These are phyloP conservation scores for Suillus subalutaceus DNA, from an alignment of 768 basidiomycete genomes.

Conservation along the genomic window DNA sequence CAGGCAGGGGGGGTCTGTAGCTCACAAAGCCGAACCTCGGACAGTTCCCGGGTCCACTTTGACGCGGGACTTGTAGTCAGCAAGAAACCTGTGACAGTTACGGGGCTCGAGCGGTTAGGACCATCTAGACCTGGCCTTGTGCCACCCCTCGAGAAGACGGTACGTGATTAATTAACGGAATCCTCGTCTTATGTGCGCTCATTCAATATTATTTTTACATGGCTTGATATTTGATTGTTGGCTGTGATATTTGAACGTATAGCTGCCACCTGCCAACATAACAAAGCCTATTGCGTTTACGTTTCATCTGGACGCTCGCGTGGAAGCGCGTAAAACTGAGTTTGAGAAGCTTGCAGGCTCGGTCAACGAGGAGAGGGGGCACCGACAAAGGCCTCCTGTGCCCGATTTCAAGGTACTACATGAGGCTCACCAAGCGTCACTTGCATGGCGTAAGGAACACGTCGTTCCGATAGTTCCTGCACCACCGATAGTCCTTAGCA, in stretches of 20 bases:
- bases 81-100: neutral
- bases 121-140: slow-evolving; percentile 24
- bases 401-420: slow-evolving; percentile 62
- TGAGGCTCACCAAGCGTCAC: slow-evolving; percentile 41
- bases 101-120: slow-evolving; percentile 17
- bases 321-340: slow-evolving; percentile 49
- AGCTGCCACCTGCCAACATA: slow-evolving; percentile 33
- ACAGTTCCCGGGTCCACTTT: slow-evolving; percentile 10
- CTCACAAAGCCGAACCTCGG: slow-evolving; percentile 11
- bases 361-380: slow-evolving; percentile 17
- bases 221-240: slow-evolving; percentile 23
- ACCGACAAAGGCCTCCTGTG: slow-evolving; percentile 34
- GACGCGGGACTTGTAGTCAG: slow-evolving; percentile 6
- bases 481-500: slow-evolving; percentile 47
- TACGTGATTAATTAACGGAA: slow-evolving; percentile 32
- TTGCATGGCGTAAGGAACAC: slow-evolving; percentile 49
- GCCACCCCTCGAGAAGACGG: slow-evolving; percentile 33
- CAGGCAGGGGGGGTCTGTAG: slow-evolving; percentile 11
- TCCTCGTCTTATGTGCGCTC: slow-evolving; percentile 27
- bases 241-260: slow-evolving; percentile 10
- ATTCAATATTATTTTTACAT: slow-evolving; percentile 18
- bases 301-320: slow-evolving; percentile 52
- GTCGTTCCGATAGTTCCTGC: slow-evolving; percentile 51
- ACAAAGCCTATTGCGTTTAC: slow-evolving; percentile 56
- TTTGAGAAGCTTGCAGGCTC: slow-evolving; percentile 18